Percentiles rank a stretch among this genome's conserved stretches.
Conservation (phyloP, 768 basidiomycete species). For the Leccinum longicurvipes region DNA sequence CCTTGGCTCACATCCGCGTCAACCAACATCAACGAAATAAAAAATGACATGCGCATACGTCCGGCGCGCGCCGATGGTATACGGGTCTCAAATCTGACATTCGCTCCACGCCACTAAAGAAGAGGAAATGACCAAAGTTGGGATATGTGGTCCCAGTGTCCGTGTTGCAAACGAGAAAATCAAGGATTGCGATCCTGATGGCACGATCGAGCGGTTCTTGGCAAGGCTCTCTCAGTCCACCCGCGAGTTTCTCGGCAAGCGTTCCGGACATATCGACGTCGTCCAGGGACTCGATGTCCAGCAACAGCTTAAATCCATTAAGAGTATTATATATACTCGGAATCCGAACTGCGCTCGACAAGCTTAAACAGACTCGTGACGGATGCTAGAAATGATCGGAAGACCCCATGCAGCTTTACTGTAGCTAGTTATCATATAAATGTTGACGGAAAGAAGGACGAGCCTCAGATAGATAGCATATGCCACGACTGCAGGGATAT, state of each 20-base stretch:
- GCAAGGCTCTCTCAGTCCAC: constrained; percentile 45
- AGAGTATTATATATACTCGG: constrained; percentile 81
- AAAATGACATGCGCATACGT: constrained; percentile 82
- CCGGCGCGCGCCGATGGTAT: constrained; percentile 62
- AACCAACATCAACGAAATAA: constrained; percentile 71
- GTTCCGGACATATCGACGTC: constrained; percentile 61
- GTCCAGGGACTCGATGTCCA: constrained; percentile 59
- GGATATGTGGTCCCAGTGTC: constrained; percentile 58
- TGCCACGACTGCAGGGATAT: constrained; percentile 78
- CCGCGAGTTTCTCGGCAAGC: constrained; percentile 58
- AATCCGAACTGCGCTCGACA: constrained; percentile 77
- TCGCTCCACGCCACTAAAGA: constrained; percentile 64
- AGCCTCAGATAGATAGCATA: constrained; percentile 74
- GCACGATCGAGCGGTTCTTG: constrained; percentile 58
- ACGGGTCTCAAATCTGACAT: constrained; percentile 72
- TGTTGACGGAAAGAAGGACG: constrained; percentile 73
- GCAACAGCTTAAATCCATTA: constrained; percentile 68
- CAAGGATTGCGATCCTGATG: constrained; percentile 72
- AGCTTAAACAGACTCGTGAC: constrained; percentile 75
- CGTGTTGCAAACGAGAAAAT: constrained; percentile 79
- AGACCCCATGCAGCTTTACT: too few species aligned
- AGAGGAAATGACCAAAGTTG: constrained; percentile 83
- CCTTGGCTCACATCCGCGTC: constrained; percentile 49
- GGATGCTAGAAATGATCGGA: constrained; percentile 59
- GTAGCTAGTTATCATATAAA: too few species aligned